Evolutionary conservation across 2,329 filamentous ascomycete species (phyloP), one percentile per base, ranked within the genome.

Genomic region (Aureobasidium zeae): DNA sequence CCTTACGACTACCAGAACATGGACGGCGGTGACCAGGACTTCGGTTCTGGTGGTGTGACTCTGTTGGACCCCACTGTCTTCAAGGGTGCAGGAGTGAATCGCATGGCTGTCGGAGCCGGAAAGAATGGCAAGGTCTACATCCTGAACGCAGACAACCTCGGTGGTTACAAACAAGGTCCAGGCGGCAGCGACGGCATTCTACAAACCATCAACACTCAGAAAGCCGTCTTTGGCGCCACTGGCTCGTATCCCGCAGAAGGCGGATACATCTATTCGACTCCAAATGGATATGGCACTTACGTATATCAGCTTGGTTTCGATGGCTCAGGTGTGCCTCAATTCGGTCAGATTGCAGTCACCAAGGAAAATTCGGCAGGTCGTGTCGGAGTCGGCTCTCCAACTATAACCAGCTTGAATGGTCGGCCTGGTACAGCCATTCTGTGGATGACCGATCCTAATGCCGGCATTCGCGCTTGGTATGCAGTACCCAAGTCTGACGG

Each of bases 11-110:
- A 75, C 44, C 33, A 61, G 62, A 44, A 65, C 0, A 58, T 73
- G 36, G 69, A 73, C 38, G 69, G 67, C 6, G 70, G 64, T 0
- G 70, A 74, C 43, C 66, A 68, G 37, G 72, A 75, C 51, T 53
- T 75, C 5, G 72, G 48, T 15, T 49, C 48, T 11, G 41, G 45
- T 15, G 48, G 48, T 8, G 39, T 47, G 9, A 33, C 38, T 4
- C 28, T 15, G 6, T 13, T 57, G 2, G 53, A 56, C 12, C 35
- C 48, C 8, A 43, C 13, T 1, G 39, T 45, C 22, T 55, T 60
- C 37, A 51, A 42, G 4, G 53, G 52, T 11, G 38, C 13, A 7
- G 48, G 52, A 3, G 52, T 53, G 4, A 43, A 38, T 12, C 49
- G 53, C 12, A 52, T 62, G 11, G 57, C 52, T 11, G 49, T 61